Evolutionary conservation across 2,329 filamentous ascomycete species (phyloP).

Genomic region (Magnaporthales sp.): DNA sequence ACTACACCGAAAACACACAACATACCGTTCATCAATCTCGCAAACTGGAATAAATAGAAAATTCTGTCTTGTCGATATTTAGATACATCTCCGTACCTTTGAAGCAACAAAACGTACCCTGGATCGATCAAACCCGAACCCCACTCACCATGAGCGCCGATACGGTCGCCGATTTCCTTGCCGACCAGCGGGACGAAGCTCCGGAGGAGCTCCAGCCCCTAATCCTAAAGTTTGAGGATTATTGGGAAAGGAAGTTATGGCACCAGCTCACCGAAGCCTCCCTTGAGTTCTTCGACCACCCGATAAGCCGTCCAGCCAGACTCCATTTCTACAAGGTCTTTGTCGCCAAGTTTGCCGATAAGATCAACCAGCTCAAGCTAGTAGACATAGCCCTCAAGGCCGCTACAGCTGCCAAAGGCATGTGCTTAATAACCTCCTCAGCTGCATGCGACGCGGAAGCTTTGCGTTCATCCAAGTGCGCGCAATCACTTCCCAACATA

Average conservation of each 20-base stretch:
- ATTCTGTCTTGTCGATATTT: background rate
- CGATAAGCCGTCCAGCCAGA: conserved; percentile 74
- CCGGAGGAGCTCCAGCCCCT: conserved; percentile 81
- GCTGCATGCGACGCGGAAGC: background rate
- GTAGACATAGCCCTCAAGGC: conserved; percentile 84
- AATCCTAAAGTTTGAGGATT: conserved; percentile 89
- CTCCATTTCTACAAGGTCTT: conserved; percentile 90
- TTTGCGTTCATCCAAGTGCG: background rate
- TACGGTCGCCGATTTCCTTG: conserved; percentile 84
- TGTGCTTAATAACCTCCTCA: conserved; percentile 8
- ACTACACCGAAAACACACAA: background rate
- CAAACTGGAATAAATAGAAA: background rate
- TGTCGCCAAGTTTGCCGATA: conserved; percentile 91
- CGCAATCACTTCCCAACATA: too few species aligned
- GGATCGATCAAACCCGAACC: conserved; percentile 5
- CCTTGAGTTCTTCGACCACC: conserved; percentile 77
- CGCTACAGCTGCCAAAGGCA: conserved; percentile 75
- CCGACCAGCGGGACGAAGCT: conserved; percentile 79
- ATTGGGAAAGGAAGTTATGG: conserved; percentile 98
- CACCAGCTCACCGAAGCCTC: conserved; percentile 92
- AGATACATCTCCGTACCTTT: conserved; percentile 2
- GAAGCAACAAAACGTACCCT: conserved; percentile 8
- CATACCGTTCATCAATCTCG: background rate
- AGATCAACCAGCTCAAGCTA: conserved; percentile 98
- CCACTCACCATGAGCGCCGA: conserved; percentile 64